Conservation (phyloP, 202 grass and related monocot genomes). For the Cymbopogon flexuosus region DNA sequence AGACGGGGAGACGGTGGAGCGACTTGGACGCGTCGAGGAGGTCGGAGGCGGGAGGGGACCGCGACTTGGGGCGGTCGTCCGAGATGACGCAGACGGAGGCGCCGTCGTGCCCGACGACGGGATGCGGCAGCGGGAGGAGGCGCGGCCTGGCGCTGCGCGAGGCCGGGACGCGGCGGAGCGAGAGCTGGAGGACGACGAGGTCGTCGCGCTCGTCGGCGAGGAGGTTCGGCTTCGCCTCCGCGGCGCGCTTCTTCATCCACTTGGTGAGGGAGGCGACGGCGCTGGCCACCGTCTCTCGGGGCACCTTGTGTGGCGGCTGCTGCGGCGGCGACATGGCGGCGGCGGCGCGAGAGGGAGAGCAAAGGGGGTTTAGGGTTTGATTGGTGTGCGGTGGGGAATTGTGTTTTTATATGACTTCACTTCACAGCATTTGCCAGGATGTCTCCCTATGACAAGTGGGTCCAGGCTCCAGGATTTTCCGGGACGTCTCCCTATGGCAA, state of each 20-base stretch:
- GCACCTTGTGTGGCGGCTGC: background rate
- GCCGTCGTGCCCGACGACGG: slow-evolving; percentile 27
- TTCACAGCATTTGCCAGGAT: background rate
- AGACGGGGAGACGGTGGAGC: slow-evolving; percentile 39
- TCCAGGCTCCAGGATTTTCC: background rate
- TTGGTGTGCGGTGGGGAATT: background rate
- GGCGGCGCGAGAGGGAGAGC: background rate
- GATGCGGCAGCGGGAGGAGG: slow-evolving; percentile 56
- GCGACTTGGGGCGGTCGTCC: slow-evolving; percentile 44
- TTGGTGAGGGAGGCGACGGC: slow-evolving; percentile 52
- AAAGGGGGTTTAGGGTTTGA: slow-evolving; percentile 17
- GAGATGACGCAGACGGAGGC: slow-evolving; percentile 62
- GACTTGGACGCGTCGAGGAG: slow-evolving; percentile 45
- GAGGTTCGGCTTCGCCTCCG: slow-evolving; percentile 37
- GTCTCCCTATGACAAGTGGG: background rate
- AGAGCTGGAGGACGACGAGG: slow-evolving; percentile 58
- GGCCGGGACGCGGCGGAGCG: slow-evolving; percentile 54
- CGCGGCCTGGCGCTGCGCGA: slow-evolving; percentile 36
- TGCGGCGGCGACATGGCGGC: background rate
- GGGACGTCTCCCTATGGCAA: background rate
- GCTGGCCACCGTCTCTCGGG: slow-evolving; percentile 32
- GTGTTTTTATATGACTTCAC: background rate
- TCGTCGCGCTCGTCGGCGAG: slow-evolving; percentile 74
- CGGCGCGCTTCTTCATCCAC: slow-evolving; percentile 54
- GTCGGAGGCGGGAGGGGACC: slow-evolving; percentile 31